phyloP scores from a whole-genome alignment of 768 basidiomycete species.

The Vararia minispora region DNA sequence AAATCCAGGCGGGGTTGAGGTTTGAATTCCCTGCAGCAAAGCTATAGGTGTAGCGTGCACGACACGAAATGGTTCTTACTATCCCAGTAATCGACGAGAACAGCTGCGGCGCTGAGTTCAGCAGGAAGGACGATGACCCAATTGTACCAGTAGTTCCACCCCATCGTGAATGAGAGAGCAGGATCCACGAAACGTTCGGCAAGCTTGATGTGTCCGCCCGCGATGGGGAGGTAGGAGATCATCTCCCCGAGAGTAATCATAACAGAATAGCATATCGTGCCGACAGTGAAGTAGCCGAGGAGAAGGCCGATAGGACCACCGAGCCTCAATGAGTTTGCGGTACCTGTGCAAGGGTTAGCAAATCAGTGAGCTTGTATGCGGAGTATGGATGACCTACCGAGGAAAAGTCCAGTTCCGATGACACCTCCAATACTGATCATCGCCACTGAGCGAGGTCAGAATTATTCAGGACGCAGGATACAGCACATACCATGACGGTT shows the following conservation, averaged over 20 bases:
- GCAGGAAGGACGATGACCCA: conserved; percentile 62
- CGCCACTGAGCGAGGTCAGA: too few relatives aligned
- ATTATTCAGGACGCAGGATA: too few relatives aligned
- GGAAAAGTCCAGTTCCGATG: conserved; percentile 28
- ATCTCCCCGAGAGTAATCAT: conserved; percentile 72
- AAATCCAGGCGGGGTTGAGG: conserved; percentile 69
- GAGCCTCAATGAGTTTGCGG: conserved; percentile 33
- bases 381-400: conserved; percentile 5
- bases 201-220: conserved; percentile 72
- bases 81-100: conserved; percentile 71
- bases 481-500: conserved; percentile 72
- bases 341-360: conserved; percentile 32
- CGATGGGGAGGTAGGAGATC: conserved; percentile 68
- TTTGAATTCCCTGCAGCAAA: too few relatives aligned
- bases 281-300: conserved; percentile 58
- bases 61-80: too few relatives aligned
- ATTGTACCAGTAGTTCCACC: conserved; percentile 47
- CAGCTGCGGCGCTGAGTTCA: conserved; percentile 63
- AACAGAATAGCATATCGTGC: conserved; percentile 57
- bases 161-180: conserved; percentile 50
- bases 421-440: conserved; percentile 28
- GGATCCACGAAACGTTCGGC: conserved; percentile 77
- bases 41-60: too few relatives aligned
- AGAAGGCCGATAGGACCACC: conserved; percentile 71
- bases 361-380: conserved; percentile 19